Evolutionary conservation across 129 eudicot species (phyloP).

Genomic region (Artemisia tridentata): DNA sequence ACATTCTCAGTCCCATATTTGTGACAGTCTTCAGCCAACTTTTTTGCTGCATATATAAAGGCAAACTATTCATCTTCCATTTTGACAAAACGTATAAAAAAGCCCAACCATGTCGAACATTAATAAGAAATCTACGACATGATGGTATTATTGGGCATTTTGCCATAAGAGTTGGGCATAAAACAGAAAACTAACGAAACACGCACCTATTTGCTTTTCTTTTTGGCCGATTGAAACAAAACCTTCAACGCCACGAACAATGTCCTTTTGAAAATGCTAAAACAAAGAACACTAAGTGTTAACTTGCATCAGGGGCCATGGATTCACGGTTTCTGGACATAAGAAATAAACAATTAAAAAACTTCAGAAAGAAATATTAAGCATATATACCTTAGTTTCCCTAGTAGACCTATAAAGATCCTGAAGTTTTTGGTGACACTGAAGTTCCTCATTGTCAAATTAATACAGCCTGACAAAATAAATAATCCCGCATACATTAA

Average conservation of each 20-base stretch:
- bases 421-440: constrained; percentile 58
- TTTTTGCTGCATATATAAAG: constrained; percentile 51
- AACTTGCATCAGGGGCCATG: constrained; percentile 18
- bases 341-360: constrained; percentile 10
- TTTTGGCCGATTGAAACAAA: constrained; percentile 63
- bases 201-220: constrained; percentile 74
- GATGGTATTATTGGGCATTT: neutral
- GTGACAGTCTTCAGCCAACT: constrained; percentile 83
- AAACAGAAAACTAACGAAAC: constrained; percentile 11
- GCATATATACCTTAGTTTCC: constrained; percentile 68
- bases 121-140: neutral
- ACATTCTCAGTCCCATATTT: constrained; percentile 64
- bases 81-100: constrained; percentile 6
- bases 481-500: neutral
- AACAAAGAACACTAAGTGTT: constrained; percentile 12
- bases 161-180: neutral
- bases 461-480: constrained; percentile 61
- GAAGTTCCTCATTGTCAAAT: constrained; percentile 57
- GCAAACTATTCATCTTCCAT: constrained; percentile 20
- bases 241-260: constrained; percentile 81
- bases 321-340: constrained; percentile 20
- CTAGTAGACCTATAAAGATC: constrained; percentile 77
- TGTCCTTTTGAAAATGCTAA: constrained; percentile 97
- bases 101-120: constrained; percentile 7
- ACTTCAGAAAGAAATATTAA: neutral